phyloP scores from a whole-genome alignment of 306 rosid species.

The Cucurbita ficifolia region DNA sequence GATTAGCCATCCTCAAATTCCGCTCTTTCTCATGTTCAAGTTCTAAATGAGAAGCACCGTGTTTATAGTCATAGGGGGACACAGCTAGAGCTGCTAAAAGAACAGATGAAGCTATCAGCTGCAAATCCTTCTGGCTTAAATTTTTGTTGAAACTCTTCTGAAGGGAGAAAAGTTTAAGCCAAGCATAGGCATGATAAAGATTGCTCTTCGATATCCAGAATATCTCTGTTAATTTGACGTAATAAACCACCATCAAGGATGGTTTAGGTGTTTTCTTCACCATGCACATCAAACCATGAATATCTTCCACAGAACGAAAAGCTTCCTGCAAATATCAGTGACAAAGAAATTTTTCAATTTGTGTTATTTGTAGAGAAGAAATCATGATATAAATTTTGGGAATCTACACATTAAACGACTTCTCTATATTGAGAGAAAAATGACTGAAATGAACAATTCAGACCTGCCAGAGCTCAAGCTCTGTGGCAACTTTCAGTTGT shows the following conservation, averaged over 20 bases:
- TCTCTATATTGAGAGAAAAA: not conserved
- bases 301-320: conserved; percentile 86
- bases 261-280: conserved; percentile 92
- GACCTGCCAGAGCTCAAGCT: conserved; percentile 97
- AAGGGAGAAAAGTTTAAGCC: conserved; percentile 82
- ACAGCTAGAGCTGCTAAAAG: conserved; percentile 89
- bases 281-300: conserved; percentile 93
- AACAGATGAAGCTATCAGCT: conserved; percentile 92
- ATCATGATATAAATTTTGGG: not conserved
- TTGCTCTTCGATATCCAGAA: conserved; percentile 83
- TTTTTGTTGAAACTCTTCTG: conserved; percentile 92
- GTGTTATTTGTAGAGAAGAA: not conserved
- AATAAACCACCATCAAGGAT: conserved; percentile 92
- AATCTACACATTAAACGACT: not conserved
- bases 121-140: conserved; percentile 90
- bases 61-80: conserved; percentile 59
- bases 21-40: conserved; percentile 82
- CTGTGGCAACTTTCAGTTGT: conserved; percentile 92
- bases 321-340: conserved; percentile 61
- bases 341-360: not conserved
- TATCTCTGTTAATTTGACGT: conserved; percentile 78
- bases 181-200: conserved; percentile 88
- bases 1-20: conserved; percentile 80
- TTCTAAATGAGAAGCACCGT: conserved; percentile 70
- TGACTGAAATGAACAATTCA: not conserved